Conservation (phyloP, 495 filamentous ascomycete species). For the Friedmanniomyces simplex region DNA sequence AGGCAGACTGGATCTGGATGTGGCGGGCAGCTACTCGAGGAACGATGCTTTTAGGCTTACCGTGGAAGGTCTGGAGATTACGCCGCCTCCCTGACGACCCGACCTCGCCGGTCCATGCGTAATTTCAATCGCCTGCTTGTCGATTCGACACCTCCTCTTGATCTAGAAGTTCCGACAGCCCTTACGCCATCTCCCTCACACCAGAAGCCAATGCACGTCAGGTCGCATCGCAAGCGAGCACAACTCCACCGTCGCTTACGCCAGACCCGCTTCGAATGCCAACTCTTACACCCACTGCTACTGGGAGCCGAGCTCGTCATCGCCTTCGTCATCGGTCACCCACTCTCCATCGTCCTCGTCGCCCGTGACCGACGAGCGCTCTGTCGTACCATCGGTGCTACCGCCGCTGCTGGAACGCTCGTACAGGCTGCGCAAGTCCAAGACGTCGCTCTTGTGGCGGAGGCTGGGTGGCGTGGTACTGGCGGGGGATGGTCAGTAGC, state of each 20-base stretch:
- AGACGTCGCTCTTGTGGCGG: background rate
- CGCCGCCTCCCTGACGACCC: conserved; percentile 50
- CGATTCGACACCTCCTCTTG: background rate
- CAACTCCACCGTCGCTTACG: background rate
- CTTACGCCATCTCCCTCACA: no score
- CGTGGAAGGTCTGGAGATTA: conserved; percentile 64
- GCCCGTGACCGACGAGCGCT: background rate
- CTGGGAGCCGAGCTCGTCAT: background rate
- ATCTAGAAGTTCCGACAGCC: no score
- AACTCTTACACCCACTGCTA: background rate
- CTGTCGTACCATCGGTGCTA: background rate
- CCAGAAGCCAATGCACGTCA: background rate
- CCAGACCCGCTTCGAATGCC: background rate
- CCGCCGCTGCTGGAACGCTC: background rate
- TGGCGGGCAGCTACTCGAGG: conserved; percentile 69
- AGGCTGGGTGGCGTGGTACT: background rate
- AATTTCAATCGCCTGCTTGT: background rate
- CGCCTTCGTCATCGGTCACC: conserved; percentile 2
- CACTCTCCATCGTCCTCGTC: background rate
- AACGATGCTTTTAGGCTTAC: conserved; percentile 72
- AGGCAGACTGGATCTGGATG: conserved; percentile 55
- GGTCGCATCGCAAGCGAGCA: background rate
- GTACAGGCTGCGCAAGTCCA: background rate
- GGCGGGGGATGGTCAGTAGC: background rate
- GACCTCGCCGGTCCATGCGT: background rate